Conservation (phyloP, 805 yeast species). For the Saccharomycopsis guyanensis region DNA sequence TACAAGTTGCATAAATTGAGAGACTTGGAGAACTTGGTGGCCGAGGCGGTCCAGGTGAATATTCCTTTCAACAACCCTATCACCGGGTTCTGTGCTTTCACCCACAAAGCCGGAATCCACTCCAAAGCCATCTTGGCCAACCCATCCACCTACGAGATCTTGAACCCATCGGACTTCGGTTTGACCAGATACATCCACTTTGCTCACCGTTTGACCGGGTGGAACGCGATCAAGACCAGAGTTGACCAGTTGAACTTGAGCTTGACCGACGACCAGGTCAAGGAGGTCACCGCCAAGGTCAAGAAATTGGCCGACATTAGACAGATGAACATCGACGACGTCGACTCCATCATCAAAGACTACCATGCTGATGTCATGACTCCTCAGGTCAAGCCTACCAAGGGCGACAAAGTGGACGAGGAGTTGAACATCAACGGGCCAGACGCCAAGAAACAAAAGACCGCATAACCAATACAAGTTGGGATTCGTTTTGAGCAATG, state of each 20-base stretch:
- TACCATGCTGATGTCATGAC: slow-evolving; percentile 72
- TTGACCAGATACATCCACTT: slow-evolving; percentile 93
- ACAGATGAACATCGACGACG: slow-evolving; percentile 92
- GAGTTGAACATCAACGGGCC: neutral
- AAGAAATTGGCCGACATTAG: slow-evolving; percentile 93
- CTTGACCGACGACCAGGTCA: slow-evolving; percentile 86
- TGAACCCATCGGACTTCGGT: slow-evolving; percentile 93
- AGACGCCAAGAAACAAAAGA: neutral
- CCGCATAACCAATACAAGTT: neutral
- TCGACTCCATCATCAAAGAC: slow-evolving; percentile 91
- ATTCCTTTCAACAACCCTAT: slow-evolving; percentile 97
- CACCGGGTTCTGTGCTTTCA: slow-evolving; percentile 98
- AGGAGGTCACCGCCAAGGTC: slow-evolving; percentile 90
- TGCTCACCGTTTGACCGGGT: slow-evolving; percentile 96
- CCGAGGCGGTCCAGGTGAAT: slow-evolving; percentile 95
- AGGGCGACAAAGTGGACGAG: neutral
- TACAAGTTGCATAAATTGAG: slow-evolving; percentile 93
- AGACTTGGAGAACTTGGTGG: slow-evolving; percentile 91
- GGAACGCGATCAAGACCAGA: slow-evolving; percentile 98
- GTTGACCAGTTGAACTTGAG: slow-evolving; percentile 92
- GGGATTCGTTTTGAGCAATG: too few species aligned
- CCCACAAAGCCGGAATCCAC: slow-evolving; percentile 99
- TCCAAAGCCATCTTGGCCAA: slow-evolving; percentile 98
- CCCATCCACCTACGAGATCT: slow-evolving; percentile 97
- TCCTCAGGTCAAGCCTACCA: slow-evolving; percentile 34